Conservation (phyloP, 2,329 filamentous ascomycete genomes). For the Zymoseptoria pseudotritici region DNA sequence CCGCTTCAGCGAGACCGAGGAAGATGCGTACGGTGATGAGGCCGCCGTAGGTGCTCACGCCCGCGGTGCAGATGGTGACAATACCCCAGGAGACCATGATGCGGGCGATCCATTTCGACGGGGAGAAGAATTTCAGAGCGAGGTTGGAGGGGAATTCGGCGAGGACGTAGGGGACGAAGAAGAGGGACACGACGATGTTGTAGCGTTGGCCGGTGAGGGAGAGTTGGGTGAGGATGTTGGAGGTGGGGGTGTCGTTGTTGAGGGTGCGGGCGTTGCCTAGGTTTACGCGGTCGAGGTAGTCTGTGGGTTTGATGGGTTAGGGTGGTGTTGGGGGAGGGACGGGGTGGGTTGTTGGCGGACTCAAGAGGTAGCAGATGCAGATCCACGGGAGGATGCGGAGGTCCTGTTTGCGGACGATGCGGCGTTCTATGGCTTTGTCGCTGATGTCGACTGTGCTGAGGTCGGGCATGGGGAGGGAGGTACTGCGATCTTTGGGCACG, state of each 20-base stretch:
- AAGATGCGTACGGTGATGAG: constrained; percentile 64
- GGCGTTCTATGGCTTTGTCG: background rate
- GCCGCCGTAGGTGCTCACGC: constrained; percentile 54
- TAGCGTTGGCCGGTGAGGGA: constrained; percentile 27
- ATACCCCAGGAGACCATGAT: constrained; percentile 60
- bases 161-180: constrained; percentile 68
- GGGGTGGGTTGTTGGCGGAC: background rate
- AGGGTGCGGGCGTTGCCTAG: constrained; percentile 8
- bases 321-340: background rate
- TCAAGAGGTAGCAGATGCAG: background rate
- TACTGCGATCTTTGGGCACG: background rate
- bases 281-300: constrained; percentile 2
- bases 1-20: constrained; percentile 49
- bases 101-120: constrained; percentile 48
- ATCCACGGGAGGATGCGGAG: background rate
- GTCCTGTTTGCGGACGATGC: background rate
- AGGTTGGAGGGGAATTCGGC: constrained; percentile 60
- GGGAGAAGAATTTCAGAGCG: constrained; percentile 61
- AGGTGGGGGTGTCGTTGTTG: constrained; percentile 4
- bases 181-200: constrained; percentile 62
- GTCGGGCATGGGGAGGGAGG: background rate
- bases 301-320: background rate
- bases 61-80: constrained; percentile 54
- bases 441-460: background rate
- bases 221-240: constrained; percentile 5